Conservation (phyloP, 2,329 filamentous ascomycete species). For the Erysiphe pisi region DNA sequence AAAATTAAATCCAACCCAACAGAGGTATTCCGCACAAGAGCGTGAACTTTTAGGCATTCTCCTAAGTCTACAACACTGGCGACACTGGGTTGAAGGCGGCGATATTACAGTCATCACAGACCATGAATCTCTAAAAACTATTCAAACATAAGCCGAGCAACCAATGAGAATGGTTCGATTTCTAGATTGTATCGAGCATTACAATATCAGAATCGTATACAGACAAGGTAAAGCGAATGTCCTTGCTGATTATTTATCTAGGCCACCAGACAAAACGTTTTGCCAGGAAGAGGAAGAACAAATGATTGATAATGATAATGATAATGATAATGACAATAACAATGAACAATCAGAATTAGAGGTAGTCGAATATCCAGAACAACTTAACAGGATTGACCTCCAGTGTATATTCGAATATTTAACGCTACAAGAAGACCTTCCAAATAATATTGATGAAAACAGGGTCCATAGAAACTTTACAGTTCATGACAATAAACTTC, state of each 20-base stretch:
- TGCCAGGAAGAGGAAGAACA: too few relatives aligned
- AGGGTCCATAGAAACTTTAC: too few relatives aligned
- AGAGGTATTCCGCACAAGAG: neutral
- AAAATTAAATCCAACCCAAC: neutral
- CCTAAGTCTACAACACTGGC: neutral
- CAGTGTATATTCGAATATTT: conserved; percentile 5
- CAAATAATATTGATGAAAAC: too few relatives aligned
- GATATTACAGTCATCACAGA: neutral
- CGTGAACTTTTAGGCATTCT: neutral
- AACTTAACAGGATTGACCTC: neutral
- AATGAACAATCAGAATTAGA: too few relatives aligned
- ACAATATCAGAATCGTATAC: neutral
- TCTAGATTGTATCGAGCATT: neutral
- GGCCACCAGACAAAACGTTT: too few relatives aligned
- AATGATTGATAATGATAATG: too few relatives aligned
- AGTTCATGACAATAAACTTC: too few relatives aligned
- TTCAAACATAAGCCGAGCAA: neutral
- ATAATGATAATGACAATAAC: too few relatives aligned
- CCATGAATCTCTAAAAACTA: neutral
- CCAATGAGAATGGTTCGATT: neutral
- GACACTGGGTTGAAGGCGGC: neutral
- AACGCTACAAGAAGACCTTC: neutral
- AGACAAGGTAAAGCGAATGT: too few relatives aligned
- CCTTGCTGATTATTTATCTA: too few relatives aligned
- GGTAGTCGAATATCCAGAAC: neutral